Conservation (phyloP, 768 basidiomycete species). For the Pluteus cervinus region DNA sequence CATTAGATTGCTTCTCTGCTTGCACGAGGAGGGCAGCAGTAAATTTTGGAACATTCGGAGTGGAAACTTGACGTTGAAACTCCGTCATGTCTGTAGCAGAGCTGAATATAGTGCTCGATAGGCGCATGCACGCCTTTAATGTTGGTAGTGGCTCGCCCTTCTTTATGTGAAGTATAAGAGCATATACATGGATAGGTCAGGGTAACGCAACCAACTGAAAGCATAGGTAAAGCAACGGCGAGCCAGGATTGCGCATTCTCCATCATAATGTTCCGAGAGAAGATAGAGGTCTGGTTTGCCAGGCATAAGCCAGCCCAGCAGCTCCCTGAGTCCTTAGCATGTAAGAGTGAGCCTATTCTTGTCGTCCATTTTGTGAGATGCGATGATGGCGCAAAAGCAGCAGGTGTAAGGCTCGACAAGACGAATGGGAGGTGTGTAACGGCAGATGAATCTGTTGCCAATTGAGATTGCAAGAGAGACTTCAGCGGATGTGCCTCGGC, state of each 20-base stretch:
- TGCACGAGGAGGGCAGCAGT: constrained; percentile 50
- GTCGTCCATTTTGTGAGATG: constrained; percentile 72
- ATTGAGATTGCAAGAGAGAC: constrained; percentile 60
- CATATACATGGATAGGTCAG: constrained; percentile 10
- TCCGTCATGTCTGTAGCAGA: constrained; percentile 58
- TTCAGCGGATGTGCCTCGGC: constrained; percentile 45
- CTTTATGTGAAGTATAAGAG: constrained; percentile 33
- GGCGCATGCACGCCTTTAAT: constrained; percentile 58
- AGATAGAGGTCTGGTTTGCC: constrained; percentile 56
- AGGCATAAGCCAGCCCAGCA: constrained; percentile 79
- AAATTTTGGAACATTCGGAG: constrained; percentile 70
- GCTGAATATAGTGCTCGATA: constrained; percentile 57
- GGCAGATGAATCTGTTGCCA: constrained; percentile 63
- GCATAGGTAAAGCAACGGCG: constrained; percentile 51
- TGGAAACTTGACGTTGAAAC: constrained; percentile 74
- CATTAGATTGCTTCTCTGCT: constrained; percentile 43
- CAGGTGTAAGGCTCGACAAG: constrained; percentile 45
- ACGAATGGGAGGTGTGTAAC: constrained; percentile 54
- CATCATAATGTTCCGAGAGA: constrained; percentile 55
- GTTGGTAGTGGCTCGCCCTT: constrained; percentile 61
- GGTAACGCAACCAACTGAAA: constrained; percentile 52
- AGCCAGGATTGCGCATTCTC: constrained; percentile 75
- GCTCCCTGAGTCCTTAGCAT: constrained; percentile 70
- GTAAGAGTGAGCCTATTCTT: constrained; percentile 68
- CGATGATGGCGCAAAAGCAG: constrained; percentile 52